These are phyloP conservation scores for Plasmodium gallinaceum DNA, from an alignment of 169 alveolate genomes.

Conservation along the genomic window DNA sequence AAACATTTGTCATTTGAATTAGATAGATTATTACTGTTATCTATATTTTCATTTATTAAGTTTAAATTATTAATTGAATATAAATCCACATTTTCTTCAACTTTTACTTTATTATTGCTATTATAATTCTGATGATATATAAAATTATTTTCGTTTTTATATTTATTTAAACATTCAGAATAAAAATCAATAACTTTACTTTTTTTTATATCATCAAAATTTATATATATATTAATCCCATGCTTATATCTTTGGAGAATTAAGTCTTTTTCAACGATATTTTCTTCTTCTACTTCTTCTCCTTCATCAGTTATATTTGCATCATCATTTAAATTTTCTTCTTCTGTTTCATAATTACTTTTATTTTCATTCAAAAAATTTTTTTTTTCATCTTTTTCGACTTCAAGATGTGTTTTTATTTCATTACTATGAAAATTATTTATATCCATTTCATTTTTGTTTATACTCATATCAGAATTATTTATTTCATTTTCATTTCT, in stretches of 20 bases:
- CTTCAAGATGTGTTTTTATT: slow-evolving; percentile 22
- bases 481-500: slow-evolving; percentile 17
- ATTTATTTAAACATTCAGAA: slow-evolving; percentile 83
- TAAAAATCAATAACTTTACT: slow-evolving; percentile 80
- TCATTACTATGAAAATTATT: slow-evolving; percentile 1
- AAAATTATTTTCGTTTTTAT: slow-evolving; percentile 82
- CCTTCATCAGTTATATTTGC: slow-evolving; percentile 44
- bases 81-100: slow-evolving; percentile 40
- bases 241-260: slow-evolving; percentile 69
- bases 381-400: slow-evolving; percentile 18
- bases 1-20: slow-evolving; percentile 27
- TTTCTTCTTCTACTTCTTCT: slow-evolving; percentile 74
- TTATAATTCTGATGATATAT: slow-evolving; percentile 79
- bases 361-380: slow-evolving; percentile 26
- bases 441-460: slow-evolving; percentile 30
- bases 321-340: slow-evolving; percentile 61
- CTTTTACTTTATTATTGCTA: slow-evolving; percentile 50
- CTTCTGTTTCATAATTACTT: slow-evolving; percentile 48
- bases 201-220: slow-evolving; percentile 2
- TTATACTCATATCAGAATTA: slow-evolving; percentile 2
- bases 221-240: slow-evolving; percentile 59
- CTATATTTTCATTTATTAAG: slow-evolving; percentile 17
- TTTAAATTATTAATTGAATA: neutral
- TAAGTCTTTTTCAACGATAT: slow-evolving; percentile 48
- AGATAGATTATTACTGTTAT: neutral